phyloP scores from a whole-genome alignment of 2,329 filamentous ascomycete species.

The Verticillium longisporum region DNA sequence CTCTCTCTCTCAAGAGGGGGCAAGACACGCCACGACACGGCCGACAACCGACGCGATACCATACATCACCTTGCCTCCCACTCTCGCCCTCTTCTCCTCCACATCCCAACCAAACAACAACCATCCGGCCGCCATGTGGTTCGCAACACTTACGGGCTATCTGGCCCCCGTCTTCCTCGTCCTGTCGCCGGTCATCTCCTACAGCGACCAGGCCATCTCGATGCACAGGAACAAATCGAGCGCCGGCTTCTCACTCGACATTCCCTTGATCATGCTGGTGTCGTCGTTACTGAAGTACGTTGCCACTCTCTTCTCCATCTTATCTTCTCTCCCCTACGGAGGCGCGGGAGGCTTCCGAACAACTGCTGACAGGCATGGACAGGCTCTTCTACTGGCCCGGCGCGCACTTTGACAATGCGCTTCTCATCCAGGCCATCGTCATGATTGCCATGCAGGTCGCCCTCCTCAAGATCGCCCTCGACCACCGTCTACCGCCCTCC shows the following conservation, averaged over 20 bases:
- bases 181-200: slow-evolving; percentile 57
- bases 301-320: not conserved
- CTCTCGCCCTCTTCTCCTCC: too few species aligned
- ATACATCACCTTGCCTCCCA: too few species aligned
- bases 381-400: slow-evolving; percentile 67
- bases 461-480: slow-evolving; percentile 61
- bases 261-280: slow-evolving; percentile 66
- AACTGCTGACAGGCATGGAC: slow-evolving; percentile 8
- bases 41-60: not conserved
- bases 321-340: not conserved
- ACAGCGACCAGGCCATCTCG: slow-evolving; percentile 57
- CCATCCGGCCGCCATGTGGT: slow-evolving; percentile 19
- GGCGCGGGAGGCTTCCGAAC: slow-evolving; percentile 1
- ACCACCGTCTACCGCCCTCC: slow-evolving; percentile 55
- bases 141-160: slow-evolving; percentile 45
- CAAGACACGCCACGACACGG: not conserved
- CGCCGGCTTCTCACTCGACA: slow-evolving; percentile 64
- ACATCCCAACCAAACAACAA: not conserved
- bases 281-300: slow-evolving; percentile 57
- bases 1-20: slow-evolving; percentile 1
- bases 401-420: slow-evolving; percentile 54
- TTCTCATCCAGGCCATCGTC: slow-evolving; percentile 58
- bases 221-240: slow-evolving; percentile 60
- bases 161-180: slow-evolving; percentile 58
- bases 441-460: slow-evolving; percentile 59